A percentile compares a stretch with the other conserved stretches of the same genome.
Evolutionary conservation across 73 alveolate genomes (phyloP).

Genomic region (Uronychia setigera): DNA sequence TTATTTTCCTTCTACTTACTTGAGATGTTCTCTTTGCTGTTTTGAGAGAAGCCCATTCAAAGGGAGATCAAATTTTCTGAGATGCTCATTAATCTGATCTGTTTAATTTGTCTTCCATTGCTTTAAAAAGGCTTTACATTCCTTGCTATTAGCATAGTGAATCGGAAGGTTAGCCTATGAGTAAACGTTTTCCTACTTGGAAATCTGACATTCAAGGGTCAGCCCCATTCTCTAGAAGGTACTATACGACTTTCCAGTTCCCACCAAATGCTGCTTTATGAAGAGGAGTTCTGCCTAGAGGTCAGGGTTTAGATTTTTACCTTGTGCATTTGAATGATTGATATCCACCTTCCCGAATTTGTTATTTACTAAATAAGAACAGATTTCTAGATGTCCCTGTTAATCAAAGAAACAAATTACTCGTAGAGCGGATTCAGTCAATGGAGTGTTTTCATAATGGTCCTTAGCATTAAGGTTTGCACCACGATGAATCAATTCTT

Average conservation of each 20-base stretch:
- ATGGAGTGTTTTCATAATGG: conserved; percentile 12
- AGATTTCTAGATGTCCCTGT: conserved; percentile 14
- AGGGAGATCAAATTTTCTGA: neutral
- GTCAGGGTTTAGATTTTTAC: neutral
- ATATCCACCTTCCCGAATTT: neutral
- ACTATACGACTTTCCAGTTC: conserved; percentile 4
- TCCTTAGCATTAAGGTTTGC: conserved; percentile 13
- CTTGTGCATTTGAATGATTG: conserved; percentile 4
- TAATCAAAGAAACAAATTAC: neutral
- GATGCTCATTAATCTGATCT: neutral
- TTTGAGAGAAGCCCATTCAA: neutral
- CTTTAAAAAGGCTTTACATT: neutral
- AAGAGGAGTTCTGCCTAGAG: conserved; percentile 34
- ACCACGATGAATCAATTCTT: neutral
- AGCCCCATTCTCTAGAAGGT: conserved; percentile 12
- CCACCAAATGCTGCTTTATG: conserved; percentile 46
- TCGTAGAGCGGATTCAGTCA: conserved; percentile 30
- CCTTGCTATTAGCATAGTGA: neutral
- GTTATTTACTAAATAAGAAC: neutral
- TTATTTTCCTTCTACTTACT: neutral
- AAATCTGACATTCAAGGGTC: conserved; percentile 22
- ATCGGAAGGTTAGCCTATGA: neutral
- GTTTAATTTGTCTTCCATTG: conserved; percentile 12
- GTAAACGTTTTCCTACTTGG: neutral
- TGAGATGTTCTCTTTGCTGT: neutral